Percentiles rank a stretch among this genome's conserved stretches.
These are phyloP conservation scores for Calonectria hawksworthii DNA, from an alignment of 2,329 filamentous ascomycete species.

Conservation along the genomic window DNA sequence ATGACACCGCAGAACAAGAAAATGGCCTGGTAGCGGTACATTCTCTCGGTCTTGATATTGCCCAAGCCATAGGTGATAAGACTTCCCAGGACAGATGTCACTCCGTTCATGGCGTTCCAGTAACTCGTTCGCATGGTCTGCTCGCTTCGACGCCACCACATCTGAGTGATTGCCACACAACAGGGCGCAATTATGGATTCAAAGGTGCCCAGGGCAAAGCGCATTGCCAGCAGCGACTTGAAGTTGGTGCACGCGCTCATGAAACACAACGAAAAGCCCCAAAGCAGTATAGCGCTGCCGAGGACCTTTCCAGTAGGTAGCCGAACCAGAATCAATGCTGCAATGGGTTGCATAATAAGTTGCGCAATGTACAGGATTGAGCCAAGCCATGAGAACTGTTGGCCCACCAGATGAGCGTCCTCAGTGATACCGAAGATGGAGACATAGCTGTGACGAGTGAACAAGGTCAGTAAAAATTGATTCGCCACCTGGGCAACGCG, in stretches of 20 bases:
- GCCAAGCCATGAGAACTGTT: slow-evolving; percentile 64
- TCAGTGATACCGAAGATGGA: slow-evolving; percentile 37
- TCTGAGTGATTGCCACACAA: slow-evolving; percentile 61
- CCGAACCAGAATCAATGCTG: slow-evolving; percentile 64
- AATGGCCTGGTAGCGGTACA: slow-evolving; percentile 33
- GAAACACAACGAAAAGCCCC: slow-evolving; percentile 60
- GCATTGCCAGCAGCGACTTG: slow-evolving; percentile 55
- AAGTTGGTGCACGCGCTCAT: slow-evolving; percentile 65
- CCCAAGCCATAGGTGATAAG: slow-evolving; percentile 7
- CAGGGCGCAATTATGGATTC: slow-evolving; percentile 64
- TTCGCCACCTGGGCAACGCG: neutral
- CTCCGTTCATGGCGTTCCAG: slow-evolving; percentile 16
- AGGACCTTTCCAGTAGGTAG: slow-evolving; percentile 66
- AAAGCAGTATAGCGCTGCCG: slow-evolving; percentile 61
- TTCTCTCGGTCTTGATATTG: neutral
- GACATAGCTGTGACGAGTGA: slow-evolving; percentile 1
- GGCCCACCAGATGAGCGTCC: slow-evolving; percentile 30
- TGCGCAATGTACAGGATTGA: slow-evolving; percentile 69
- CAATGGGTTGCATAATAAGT: slow-evolving; percentile 65
- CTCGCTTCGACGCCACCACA: slow-evolving; percentile 34
- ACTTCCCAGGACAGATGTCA: slow-evolving; percentile 8
- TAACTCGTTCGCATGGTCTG: neutral
- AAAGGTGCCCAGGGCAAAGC: slow-evolving; percentile 59
- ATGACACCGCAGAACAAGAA: slow-evolving; percentile 44
- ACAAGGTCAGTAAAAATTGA: neutral